phyloP scores from a whole-genome alignment of 2,329 filamentous ascomycete species.

The Botrytis paeoniae region DNA sequence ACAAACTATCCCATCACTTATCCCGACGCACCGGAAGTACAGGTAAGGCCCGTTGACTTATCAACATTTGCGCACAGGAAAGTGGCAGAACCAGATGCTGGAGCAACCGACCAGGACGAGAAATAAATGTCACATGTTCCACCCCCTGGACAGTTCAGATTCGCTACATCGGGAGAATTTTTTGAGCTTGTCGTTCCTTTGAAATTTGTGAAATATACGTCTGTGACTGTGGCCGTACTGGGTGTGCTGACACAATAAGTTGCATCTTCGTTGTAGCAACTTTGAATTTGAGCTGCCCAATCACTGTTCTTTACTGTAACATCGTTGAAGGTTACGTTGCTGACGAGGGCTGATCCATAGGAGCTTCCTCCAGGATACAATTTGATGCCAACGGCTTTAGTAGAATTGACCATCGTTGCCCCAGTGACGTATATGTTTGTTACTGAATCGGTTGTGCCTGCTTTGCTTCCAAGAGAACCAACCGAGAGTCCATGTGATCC shows the following conservation, averaged over 20 bases:
- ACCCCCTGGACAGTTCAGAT: conserved; percentile 41
- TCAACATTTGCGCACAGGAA: conserved; percentile 40
- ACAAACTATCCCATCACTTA: conserved; percentile 20
- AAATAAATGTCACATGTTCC: conserved; percentile 42
- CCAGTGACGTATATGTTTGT: conserved; percentile 43
- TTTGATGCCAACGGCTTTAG: conserved; percentile 48
- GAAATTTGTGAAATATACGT: conserved; percentile 41
- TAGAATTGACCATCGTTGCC: conserved; percentile 43
- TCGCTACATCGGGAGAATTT: conserved; percentile 39
- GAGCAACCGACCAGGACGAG: conserved; percentile 37
- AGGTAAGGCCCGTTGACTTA: conserved; percentile 36
- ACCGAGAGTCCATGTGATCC: conserved; percentile 49
- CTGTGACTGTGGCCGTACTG: conserved; percentile 39
- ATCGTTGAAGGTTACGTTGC: conserved; percentile 43
- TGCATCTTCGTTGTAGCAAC: conserved; percentile 42
- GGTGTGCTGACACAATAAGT: conserved; percentile 40
- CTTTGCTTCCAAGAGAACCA: conserved; percentile 44
- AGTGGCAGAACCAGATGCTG: conserved; percentile 38
- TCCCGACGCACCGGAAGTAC: conserved; percentile 39
- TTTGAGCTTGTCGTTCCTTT: conserved; percentile 41
- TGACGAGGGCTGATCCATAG: conserved; percentile 41
- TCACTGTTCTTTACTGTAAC: conserved; percentile 42
- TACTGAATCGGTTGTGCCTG: conserved; percentile 40
- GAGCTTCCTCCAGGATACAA: conserved; percentile 42
- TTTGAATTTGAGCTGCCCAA: conserved; percentile 47